A percentile compares a stretch with the other conserved stretches of the same genome.
Conservation (phyloP, 23 red algal species). For the Chondrus crispus region DNA sequence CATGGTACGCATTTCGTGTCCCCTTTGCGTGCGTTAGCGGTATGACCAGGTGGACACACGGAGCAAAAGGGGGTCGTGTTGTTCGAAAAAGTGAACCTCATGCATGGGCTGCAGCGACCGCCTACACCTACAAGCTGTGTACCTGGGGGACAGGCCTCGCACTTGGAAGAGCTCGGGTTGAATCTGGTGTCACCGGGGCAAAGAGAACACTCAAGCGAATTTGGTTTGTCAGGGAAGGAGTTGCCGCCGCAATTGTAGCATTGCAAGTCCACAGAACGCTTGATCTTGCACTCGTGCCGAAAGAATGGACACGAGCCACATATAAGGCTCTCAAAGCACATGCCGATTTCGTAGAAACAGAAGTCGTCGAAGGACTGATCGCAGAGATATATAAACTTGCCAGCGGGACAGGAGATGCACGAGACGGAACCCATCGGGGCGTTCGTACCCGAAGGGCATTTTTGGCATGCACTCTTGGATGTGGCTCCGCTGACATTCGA, state of each 20-base stretch:
- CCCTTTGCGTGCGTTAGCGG: neutral
- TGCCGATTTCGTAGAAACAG: neutral
- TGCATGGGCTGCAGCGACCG: neutral
- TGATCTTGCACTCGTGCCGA: neutral
- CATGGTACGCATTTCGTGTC: neutral
- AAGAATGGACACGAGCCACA: too few relatives aligned
- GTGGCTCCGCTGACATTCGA: neutral
- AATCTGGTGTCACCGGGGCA: neutral
- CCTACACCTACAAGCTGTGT: neutral
- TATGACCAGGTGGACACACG: neutral
- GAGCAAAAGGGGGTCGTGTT: neutral
- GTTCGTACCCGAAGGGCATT: neutral
- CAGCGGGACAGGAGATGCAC: neutral
- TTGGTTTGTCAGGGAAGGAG: neutral
- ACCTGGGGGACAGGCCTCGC: neutral
- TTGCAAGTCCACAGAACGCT: neutral
- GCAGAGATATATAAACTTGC: neutral
- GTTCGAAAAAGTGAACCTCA: neutral
- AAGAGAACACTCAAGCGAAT: neutral
- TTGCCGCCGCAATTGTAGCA: neutral
- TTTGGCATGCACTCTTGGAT: neutral
- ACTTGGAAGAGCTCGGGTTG: neutral
- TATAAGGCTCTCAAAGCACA: neutral
- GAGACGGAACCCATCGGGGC: neutral
- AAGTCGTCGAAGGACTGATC: neutral